Base-by-base conservation (phyloP, 2,329 filamentous ascomycete species). In the Coniochaeta sp. region DNA sequence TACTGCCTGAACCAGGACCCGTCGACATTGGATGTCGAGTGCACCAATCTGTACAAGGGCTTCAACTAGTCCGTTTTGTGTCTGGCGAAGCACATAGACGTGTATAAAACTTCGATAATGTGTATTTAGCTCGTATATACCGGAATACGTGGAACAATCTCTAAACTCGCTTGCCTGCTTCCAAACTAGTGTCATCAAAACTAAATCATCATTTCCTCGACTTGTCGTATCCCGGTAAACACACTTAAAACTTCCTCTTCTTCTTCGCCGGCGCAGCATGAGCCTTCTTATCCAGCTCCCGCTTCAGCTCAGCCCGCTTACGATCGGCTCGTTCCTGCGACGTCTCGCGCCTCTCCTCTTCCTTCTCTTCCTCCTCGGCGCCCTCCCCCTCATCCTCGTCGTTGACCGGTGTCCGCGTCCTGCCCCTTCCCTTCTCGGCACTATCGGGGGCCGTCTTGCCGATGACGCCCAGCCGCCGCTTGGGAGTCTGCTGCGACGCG, bases 171-270 rank as follows among this genome's bases (percentile, higher is more conserved):
- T 24, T 11, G 43, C 43, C 12, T 26, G 43, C 43, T 47, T 47
- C 43, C 36, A 38, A 17, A 38, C 7, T 6, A 33, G 6, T 6
- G 31, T 33, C 31, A 6, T 11, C 31, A 33, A n/a, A n/a, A n/a
- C n/a, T n/a, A n/a, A n/a, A n/a, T n/a, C n/a, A n/a, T n/a, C n/a
- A n/a, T n/a, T n/a, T n/a, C n/a, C n/a, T n/a, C n/a, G n/a, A n/a
- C n/a, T n/a, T n/a, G n/a, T n/a, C n/a, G n/a, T n/a, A n/a, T n/a
- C n/a, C n/a, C n/a, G 28, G 28, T 31, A 31, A 9, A 6, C 40
- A 19, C n/a, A 44, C 26, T 67, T 68, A 85, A 62, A 85, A 85
- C 58, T 76, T 80, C 50, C 82, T 74, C 71, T 83, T 85, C 73
- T 85, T 85, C 69, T 79, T 82, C 7, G 73, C 74, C 5, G 82